Evolutionary conservation across 306 rosid species (phyloP).

Genomic region (Senna tora): DNA sequence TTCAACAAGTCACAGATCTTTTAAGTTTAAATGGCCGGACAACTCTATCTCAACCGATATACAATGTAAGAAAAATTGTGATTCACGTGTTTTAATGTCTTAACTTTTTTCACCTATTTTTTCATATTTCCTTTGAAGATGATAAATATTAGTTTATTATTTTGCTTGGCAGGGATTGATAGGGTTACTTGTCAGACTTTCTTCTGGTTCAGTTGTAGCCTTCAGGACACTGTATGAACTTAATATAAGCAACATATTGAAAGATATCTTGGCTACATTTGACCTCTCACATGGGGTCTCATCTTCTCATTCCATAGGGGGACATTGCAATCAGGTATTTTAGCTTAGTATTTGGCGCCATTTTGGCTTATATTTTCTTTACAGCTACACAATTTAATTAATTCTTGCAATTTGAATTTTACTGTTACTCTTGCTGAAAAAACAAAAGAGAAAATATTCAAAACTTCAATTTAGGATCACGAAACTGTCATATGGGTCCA

Average conservation of each 20-base stretch:
- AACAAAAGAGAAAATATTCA: not conserved
- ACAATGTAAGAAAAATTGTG: slow-evolving; percentile 59
- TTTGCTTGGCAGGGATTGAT: slow-evolving; percentile 77
- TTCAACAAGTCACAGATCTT: slow-evolving; percentile 72
- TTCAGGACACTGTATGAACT: slow-evolving; percentile 80
- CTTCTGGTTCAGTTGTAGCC: slow-evolving; percentile 83
- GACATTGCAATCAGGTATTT: slow-evolving; percentile 79
- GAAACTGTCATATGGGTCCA: not conserved
- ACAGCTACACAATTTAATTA: slow-evolving; percentile 8
- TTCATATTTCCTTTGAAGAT: slow-evolving; percentile 33
- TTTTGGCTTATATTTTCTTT: slow-evolving; percentile 30
- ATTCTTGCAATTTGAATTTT: slow-evolving; percentile 11
- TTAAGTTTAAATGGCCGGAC: slow-evolving; percentile 67
- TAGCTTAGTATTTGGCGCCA: slow-evolving; percentile 35
- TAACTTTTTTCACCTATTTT: slow-evolving; percentile 24
- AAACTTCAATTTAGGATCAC: not conserved
- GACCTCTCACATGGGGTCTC: slow-evolving; percentile 74
- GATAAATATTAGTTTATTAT: slow-evolving; percentile 32
- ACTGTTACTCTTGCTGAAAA: not conserved
- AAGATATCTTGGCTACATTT: slow-evolving; percentile 67
- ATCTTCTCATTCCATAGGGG: slow-evolving; percentile 66
- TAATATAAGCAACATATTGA: slow-evolving; percentile 71
- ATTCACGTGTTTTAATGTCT: slow-evolving; percentile 13
- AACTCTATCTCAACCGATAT: slow-evolving; percentile 61
- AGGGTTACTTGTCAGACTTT: slow-evolving; percentile 78